Base-by-base conservation (phyloP, 225 moss, liverwort and hornwort species). In the Thuidium tamariscinum region DNA sequence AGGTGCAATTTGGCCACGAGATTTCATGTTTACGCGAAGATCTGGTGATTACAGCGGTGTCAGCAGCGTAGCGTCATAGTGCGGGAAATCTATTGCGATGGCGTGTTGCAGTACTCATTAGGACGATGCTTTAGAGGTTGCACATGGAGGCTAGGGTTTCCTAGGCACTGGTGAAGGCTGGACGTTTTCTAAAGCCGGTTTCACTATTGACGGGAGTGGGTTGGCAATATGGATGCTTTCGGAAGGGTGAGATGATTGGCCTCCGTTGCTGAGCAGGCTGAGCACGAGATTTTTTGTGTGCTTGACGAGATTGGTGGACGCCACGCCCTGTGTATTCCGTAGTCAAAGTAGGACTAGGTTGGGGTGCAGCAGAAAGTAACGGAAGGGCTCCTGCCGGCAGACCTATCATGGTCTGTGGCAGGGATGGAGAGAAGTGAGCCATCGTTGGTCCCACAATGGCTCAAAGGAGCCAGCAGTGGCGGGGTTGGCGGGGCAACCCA, bases 371-470 rank as follows among this genome's bases (percentile, higher is more conserved):
- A 94, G 95, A 93, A 91, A 95, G 96, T 92, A 61, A 90, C 95
- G 62, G 89, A 93, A 87, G 95, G 95, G 86, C 91, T 95, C 90
- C 95, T 97, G 98, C 95, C 96, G 94, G 95, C 96, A 99, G 98
- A 96, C 98, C 95, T 99, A 97, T 97, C 96, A 99, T 99, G 98
- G 98, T 98, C 98, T 96, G 98, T 95, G 93, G 98, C 95, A 96
- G 98, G 98, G 95, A 99, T 99, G 98, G 98, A 99, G 90, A 97
- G 98, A 97, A 97, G 98, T 99, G 98, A 99, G 97, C 98, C 97
- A 95, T 96, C 97, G 88, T 96, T 99, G 92, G 97, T 96, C 90
- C 98, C 98, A 91, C 97, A 99, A 99, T 99, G 98, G 98, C 98
- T 99, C 92, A 99, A 96, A 96, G 98, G 98, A 97, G 97, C 95